Conservation (phyloP, 1,139 yeast genomes). For the Blastobotrys petasosporus region DNA sequence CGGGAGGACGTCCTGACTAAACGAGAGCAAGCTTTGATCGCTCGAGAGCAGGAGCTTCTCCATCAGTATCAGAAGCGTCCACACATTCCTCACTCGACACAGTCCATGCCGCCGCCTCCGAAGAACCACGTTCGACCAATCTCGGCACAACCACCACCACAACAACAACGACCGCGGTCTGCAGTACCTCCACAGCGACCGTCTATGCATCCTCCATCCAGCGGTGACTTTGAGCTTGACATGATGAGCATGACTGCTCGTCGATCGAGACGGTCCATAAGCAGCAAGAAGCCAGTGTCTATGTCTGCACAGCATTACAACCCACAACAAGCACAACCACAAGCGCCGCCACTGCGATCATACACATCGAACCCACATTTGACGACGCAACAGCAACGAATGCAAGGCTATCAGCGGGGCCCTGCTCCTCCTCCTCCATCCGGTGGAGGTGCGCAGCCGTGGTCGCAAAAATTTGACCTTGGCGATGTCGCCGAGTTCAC, state of each 20-base stretch:
- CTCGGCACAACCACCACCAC: conserved; percentile 11
- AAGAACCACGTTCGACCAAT: too few species aligned
- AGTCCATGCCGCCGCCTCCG: conserved; percentile 8
- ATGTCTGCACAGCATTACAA: not conserved
- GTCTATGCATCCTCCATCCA: not conserved
- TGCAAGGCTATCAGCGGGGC: not conserved
- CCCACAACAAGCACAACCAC: not conserved
- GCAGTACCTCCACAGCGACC: conserved; percentile 4
- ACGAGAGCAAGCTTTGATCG: conserved; percentile 21
- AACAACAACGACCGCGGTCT: conserved; percentile 10
- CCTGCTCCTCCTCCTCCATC: conserved; percentile 1
- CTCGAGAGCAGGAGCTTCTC: conserved; percentile 22
- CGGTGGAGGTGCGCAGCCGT: conserved; percentile 11
- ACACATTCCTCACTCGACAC: not conserved
- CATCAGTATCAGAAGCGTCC: conserved; percentile 10
- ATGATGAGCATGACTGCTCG: conserved; percentile 26
- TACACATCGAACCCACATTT: not conserved
- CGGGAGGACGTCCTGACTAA: conserved; percentile 21
- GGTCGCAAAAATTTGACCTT: conserved; percentile 30
- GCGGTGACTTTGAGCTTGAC: conserved; percentile 22
- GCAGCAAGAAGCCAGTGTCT: not conserved
- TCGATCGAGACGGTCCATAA: conserved; percentile 17
- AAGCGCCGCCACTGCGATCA: not conserved
- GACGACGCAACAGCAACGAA: not conserved
- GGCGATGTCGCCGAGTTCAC: conserved; percentile 23